Evolutionary conservation across 441 rosid species (phyloP).

Genomic region (Erodium trifolium): DNA sequence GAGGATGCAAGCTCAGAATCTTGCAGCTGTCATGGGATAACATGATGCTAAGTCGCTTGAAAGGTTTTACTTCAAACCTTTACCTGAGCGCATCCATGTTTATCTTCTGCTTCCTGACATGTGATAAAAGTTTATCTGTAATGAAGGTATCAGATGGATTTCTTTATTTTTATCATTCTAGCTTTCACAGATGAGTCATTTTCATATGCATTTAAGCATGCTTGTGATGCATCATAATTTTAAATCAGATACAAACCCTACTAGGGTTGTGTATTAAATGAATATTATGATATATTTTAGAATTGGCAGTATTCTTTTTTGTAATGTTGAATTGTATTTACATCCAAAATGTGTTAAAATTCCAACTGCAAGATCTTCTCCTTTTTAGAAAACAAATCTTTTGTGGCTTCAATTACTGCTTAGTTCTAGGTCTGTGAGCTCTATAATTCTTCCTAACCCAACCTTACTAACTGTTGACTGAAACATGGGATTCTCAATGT

Average conservation of each 20-base stretch:
- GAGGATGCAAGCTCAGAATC: constrained; percentile 22
- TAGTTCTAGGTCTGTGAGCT: constrained; percentile 1
- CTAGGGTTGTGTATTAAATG: background rate
- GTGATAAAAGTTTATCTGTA: background rate
- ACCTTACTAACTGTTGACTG: constrained; percentile 1
- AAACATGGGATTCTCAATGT: background rate
- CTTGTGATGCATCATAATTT: background rate
- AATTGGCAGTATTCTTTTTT: background rate
- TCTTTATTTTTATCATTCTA: background rate
- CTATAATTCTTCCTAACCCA: background rate
- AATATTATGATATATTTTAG: background rate
- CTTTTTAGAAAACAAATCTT: background rate
- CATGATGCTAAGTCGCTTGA: constrained; percentile 20
- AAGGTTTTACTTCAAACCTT: constrained; percentile 24
- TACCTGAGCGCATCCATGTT: constrained; percentile 10
- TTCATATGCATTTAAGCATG: background rate
- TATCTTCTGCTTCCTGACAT: constrained; percentile 3
- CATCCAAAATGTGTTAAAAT: background rate
- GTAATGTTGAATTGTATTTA: background rate
- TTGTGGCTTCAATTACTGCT: background rate
- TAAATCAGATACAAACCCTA: background rate
- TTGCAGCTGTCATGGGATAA: constrained; percentile 26
- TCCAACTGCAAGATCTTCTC: background rate
- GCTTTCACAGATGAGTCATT: background rate
- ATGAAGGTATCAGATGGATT: background rate